Conservation (phyloP, 257 asterid genomes). For the Capsicum chinense region DNA sequence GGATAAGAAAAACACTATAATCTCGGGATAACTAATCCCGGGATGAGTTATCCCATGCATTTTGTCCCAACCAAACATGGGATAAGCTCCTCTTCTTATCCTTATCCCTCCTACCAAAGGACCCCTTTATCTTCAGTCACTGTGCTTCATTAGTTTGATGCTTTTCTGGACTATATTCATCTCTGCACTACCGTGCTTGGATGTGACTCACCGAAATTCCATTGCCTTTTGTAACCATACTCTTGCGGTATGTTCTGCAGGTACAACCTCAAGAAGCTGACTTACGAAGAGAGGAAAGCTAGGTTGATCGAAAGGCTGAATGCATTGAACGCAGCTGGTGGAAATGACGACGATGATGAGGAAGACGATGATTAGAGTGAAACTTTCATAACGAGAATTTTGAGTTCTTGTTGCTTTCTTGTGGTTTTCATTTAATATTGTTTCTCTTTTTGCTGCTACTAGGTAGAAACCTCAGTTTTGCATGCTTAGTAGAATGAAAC, state of each 20-base stretch:
- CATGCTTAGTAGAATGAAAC: conserved; percentile 13
- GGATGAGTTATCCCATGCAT: too few relatives aligned
- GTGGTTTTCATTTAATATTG: background rate
- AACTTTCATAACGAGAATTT: conserved; percentile 9
- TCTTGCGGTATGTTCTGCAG: conserved; percentile 35
- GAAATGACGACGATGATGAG: conserved; percentile 48
- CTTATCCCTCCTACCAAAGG: too few relatives aligned
- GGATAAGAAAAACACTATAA: too few relatives aligned
- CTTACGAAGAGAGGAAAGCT: conserved; percentile 72
- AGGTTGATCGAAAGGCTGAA: conserved; percentile 75
- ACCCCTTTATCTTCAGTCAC: too few relatives aligned
- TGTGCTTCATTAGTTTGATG: too few relatives aligned
- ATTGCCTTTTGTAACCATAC: background rate
- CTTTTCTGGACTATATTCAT: too few relatives aligned
- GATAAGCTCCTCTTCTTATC: too few relatives aligned
- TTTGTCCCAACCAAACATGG: too few relatives aligned
- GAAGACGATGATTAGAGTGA: conserved; percentile 57
- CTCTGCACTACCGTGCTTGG: too few relatives aligned
- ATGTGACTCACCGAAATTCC: background rate
- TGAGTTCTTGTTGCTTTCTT: background rate
- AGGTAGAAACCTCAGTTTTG: conserved; percentile 20
- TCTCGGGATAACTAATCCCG: too few relatives aligned
- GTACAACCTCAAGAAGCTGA: conserved; percentile 76
- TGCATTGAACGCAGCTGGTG: conserved; percentile 67
- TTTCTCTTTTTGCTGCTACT: conserved; percentile 22